Percentiles rank a stretch among this genome's conserved stretches.
phyloP scores from a whole-genome alignment of 768 basidiomycete species.

The Boletus reticuloceps region DNA sequence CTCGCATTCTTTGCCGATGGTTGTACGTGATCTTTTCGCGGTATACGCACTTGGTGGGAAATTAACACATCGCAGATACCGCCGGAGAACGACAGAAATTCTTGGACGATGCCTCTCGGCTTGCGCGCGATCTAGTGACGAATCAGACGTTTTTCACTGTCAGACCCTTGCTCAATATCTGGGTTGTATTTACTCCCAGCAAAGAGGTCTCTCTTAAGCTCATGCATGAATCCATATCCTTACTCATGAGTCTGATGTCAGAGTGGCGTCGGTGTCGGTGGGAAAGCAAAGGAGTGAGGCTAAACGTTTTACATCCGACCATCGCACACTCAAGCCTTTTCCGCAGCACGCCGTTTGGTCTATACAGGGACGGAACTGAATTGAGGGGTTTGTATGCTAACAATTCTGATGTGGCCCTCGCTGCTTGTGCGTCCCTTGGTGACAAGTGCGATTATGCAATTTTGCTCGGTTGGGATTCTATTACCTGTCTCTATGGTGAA shows the following conservation, averaged over 20 bases:
- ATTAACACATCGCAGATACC: slow-evolving; percentile 42
- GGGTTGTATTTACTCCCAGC: slow-evolving; percentile 77
- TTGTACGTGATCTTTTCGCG: slow-evolving; percentile 44
- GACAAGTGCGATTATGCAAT: slow-evolving; percentile 74
- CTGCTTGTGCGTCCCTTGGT: slow-evolving; percentile 65
- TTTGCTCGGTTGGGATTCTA: slow-evolving; percentile 51
- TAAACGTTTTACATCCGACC: neutral
- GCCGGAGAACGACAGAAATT: slow-evolving; percentile 59
- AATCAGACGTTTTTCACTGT: slow-evolving; percentile 80
- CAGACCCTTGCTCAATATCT: slow-evolving; percentile 74
- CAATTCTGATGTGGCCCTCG: slow-evolving; percentile 61
- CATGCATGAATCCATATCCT: slow-evolving; percentile 20
- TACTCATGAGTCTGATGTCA: slow-evolving; percentile 12
- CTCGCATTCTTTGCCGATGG: slow-evolving; percentile 78
- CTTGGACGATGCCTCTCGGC: slow-evolving; percentile 58
- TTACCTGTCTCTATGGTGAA: slow-evolving; percentile 1
- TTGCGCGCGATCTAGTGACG: slow-evolving; percentile 65
- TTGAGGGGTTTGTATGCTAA: slow-evolving; percentile 70
- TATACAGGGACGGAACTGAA: slow-evolving; percentile 78
- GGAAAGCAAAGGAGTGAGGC: slow-evolving; percentile 64
- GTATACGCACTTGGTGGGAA: neutral
- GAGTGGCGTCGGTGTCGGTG: slow-evolving; percentile 73
- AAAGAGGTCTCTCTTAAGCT: slow-evolving; percentile 51
- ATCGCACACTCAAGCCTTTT: slow-evolving; percentile 4
- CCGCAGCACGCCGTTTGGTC: slow-evolving; percentile 66